These are phyloP conservation scores for Lenwebbia sp. DNA, from an alignment of 345 rosid genomes.

Conservation along the genomic window DNA sequence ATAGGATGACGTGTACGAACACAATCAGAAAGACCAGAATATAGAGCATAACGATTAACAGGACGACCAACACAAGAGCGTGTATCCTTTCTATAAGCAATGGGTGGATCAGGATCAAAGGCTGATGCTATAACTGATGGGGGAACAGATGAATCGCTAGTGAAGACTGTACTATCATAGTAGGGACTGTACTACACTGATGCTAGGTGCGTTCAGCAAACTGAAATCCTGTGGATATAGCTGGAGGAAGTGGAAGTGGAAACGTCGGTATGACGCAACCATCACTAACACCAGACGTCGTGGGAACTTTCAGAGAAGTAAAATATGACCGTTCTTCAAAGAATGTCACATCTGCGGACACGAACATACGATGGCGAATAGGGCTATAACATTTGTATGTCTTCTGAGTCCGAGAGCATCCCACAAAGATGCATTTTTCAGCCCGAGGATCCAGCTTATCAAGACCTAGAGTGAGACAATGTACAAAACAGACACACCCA, in stretches of 20 bases:
- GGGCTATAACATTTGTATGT: background rate
- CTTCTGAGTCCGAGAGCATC: background rate
- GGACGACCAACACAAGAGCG: background rate
- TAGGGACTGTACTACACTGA: background rate
- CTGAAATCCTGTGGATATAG: accelerated
- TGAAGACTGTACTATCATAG: background rate
- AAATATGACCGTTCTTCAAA: background rate
- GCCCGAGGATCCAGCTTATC: too few relatives aligned
- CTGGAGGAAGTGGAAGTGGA: background rate
- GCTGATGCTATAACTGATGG: background rate
- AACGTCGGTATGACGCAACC: background rate
- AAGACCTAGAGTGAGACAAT: too few relatives aligned
- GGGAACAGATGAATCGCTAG: background rate
- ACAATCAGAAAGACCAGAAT: background rate
- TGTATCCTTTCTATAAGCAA: background rate
- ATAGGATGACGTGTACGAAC: background rate
- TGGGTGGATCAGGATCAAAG: accelerated
- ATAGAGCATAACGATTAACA: background rate
- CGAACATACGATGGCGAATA: background rate
- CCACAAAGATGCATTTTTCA: too few relatives aligned
- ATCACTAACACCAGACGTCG: background rate
- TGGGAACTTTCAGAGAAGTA: background rate
- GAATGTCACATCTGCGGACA: background rate
- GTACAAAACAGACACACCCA: too few relatives aligned
- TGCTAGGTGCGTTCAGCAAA: background rate